Base-by-base conservation (phyloP, 129 eudicot genomes). In the Saposhnikovia divaricata region DNA sequence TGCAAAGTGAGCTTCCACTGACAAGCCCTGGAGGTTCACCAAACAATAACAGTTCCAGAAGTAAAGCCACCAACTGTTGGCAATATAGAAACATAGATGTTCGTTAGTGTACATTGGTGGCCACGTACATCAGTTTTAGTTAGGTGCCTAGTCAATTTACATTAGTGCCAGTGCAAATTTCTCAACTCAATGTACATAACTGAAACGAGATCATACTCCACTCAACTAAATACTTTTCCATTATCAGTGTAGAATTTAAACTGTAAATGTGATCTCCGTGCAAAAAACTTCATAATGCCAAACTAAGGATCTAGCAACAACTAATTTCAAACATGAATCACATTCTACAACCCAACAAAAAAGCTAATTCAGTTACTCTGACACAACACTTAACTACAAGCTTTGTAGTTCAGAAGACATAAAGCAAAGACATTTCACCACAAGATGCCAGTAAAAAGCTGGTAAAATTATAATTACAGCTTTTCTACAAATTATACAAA, bases 41-140 rank as follows among this genome's bases (percentile, higher is more conserved):
- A 38, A 57, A 77, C 50, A 77, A 77, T 77, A 57, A 69, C 40
- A 77, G 72, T 39, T 51, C 50, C 80, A 77, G 51, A 4, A 77
- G 18, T 31, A 77, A 16, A 51, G 79, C 46, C 79, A 76, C 59
- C 25, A 46, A 28, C 78, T 75, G 78, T 46, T 46, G 42, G 34
- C 31, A 75, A 75, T 75, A 45, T 19, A 37, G 46, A 31, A 31
- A 76, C 31, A 76, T 51, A 34, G 37, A 45, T 46, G 61, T 47
- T 46, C 10, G 78, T 76, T 48, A 48, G 78, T 75, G 65, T 75
- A 47, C 53, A 75, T 27, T 39, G 40, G 28, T 40, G 76, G 45
- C 23, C 43, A 31, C n/a, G 2, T 61, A n/a, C 4, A n/a, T 25
- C 37, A 71, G 75, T 71, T 28, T 46, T 18, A 71, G 27, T 44